phyloP scores from a whole-genome alignment of 139 green algal species.

The Chlamydomonas eustigma region DNA sequence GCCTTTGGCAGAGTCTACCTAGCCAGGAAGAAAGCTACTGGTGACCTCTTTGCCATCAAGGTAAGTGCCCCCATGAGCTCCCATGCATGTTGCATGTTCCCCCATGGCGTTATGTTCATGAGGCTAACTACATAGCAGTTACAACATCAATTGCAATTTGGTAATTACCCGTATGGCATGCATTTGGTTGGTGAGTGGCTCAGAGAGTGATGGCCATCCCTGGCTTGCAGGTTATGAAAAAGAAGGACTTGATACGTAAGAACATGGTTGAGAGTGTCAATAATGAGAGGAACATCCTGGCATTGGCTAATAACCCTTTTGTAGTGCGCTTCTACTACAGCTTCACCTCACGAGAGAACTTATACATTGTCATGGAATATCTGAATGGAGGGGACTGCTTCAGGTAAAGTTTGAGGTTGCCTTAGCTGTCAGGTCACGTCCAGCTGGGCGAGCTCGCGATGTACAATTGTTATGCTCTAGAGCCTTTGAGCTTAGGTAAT shows the following conservation, averaged over 20 bases:
- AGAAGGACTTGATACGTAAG: slow-evolving; percentile 90
- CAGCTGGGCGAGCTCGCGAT: no score
- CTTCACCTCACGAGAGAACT: slow-evolving; percentile 84
- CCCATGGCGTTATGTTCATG: no score
- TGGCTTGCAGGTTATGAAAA: slow-evolving; percentile 78
- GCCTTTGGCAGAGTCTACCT: slow-evolving; percentile 94
- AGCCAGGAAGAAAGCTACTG: slow-evolving; percentile 75
- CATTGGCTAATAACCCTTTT: slow-evolving; percentile 83
- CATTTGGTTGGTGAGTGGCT: no score
- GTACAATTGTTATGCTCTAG: no score
- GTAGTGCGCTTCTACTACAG: slow-evolving; percentile 87
- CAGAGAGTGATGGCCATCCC: background rate
- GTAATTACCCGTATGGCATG: no score
- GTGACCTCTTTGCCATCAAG: slow-evolving; percentile 62
- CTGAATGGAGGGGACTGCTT: slow-evolving; percentile 81
- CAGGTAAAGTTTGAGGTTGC: slow-evolving; percentile 24
- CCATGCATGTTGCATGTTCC: no score
- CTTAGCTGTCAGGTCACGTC: no score
- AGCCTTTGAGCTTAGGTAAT: no score
- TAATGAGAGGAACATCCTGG: slow-evolving; percentile 92
- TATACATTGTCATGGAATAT: slow-evolving; percentile 99
- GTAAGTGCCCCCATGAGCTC: no score
- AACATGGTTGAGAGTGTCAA: slow-evolving; percentile 90
- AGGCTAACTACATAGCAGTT: no score
- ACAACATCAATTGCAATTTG: no score